Conservation (phyloP, 768 basidiomycete genomes). For the Amanita phalloides region DNA sequence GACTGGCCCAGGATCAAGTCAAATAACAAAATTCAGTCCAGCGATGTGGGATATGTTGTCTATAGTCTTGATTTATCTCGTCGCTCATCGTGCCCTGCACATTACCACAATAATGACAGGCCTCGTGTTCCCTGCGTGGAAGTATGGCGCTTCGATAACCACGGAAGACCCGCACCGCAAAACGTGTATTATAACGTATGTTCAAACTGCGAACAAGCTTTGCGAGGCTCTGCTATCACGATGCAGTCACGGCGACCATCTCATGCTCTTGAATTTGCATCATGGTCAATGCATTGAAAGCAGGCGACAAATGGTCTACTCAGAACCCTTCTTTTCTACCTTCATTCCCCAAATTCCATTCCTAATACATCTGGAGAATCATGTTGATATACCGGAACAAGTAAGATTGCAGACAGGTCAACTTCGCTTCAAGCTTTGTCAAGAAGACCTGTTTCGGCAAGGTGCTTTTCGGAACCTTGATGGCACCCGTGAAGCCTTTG, state of each 20-base stretch:
- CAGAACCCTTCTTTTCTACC: slow-evolving; percentile 50
- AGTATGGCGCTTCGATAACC: slow-evolving; percentile 33
- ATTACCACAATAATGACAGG: slow-evolving; percentile 66
- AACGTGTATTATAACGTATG: slow-evolving; percentile 34
- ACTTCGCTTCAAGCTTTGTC: slow-evolving; percentile 51
- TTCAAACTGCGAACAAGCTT: slow-evolving; percentile 53
- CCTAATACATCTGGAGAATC: slow-evolving; percentile 63
- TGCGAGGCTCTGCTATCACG: slow-evolving; percentile 50
- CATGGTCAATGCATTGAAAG: slow-evolving; percentile 64
- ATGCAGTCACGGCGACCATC: slow-evolving; percentile 31
- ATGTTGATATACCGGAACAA: slow-evolving; percentile 35
- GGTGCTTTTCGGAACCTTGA: slow-evolving; percentile 70
- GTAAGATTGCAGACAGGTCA: slow-evolving; percentile 36
- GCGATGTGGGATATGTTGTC: slow-evolving; percentile 63
- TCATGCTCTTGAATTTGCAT: slow-evolving; percentile 39
- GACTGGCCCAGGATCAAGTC: slow-evolving; percentile 51
- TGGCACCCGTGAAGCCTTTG: slow-evolving; percentile 58
- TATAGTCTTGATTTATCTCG: slow-evolving; percentile 51
- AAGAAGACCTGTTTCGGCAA: slow-evolving; percentile 57
- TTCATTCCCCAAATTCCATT: slow-evolving; percentile 57
- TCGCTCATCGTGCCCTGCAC: slow-evolving; percentile 55
- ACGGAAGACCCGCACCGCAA: slow-evolving; percentile 23
- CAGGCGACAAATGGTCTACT: slow-evolving; percentile 57
- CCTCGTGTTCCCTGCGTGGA: slow-evolving; percentile 74
- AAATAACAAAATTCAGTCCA: slow-evolving; percentile 44